Base-by-base conservation (phyloP, 2,329 filamentous ascomycete genomes). In the Dactylellina haptotyla region DNA sequence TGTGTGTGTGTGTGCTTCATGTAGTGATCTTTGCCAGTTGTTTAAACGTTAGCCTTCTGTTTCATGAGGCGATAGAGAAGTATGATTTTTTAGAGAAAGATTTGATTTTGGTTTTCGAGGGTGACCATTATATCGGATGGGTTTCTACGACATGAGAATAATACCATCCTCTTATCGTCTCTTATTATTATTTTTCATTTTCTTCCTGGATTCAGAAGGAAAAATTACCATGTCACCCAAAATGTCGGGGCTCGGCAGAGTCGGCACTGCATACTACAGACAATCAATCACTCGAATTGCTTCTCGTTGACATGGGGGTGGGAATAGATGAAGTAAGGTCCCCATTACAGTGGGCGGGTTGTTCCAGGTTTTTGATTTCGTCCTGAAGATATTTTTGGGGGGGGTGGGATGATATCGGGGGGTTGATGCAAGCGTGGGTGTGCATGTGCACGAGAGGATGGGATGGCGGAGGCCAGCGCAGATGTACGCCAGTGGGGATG, bases 121-220 rank as follows among this genome's bases (percentile, higher is more conserved):
- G 62, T 58, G 62, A 50, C 51, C 28, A 51, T 28, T 69, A 57
- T 56, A 58, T 58, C 32, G 2, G 50, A 41, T 37, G 16, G 54
- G 41, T 72, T 72, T 72, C 67, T 72, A 72, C 65, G 67, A 72
- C 67, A 72, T 65, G 51, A 72, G 51, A 65, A 65, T 65, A 72
- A 72, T 65, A 72, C 34, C 25, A 65, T 64, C 43, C 26, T 62
- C 37, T 39, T 57, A 59, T 71, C 61, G 58, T 64, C 51, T 46
- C 26, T 34, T 41, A 16, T 39, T 58, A 20, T 51, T 57, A 37
- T 41, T 54, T 46, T 25, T 46, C 16, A 18, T 10, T 46, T 23
- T 46, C 10, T 46, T 23, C 23, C 16, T 20, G 48, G 39, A 20
- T 43, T 50, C 30, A 50, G 54, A 54, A 51, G 28, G 30, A 48